Conservation (phyloP, 345 rosid genomes). For the Gossypium australe region DNA sequence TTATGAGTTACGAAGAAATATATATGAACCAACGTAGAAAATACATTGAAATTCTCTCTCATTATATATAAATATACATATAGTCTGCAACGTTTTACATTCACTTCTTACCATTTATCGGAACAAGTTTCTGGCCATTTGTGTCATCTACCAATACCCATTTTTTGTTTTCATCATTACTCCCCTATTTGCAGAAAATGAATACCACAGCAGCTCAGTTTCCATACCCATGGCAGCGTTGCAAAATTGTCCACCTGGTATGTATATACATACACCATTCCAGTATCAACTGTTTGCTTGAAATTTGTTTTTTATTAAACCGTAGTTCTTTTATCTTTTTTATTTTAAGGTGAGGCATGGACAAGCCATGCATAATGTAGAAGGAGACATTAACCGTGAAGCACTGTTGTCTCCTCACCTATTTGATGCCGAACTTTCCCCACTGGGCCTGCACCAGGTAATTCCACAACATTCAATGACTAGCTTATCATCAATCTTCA, state of each 20-base stretch:
- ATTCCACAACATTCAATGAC: not conserved
- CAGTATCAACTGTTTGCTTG: too few species aligned
- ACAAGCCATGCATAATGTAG: conserved; percentile 60
- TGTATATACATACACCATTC: not conserved
- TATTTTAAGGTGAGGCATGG: conserved; percentile 61
- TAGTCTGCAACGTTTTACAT: not conserved
- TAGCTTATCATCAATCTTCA: not conserved
- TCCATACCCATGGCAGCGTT: conserved; percentile 37
- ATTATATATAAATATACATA: not conserved
- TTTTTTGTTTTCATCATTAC: too few species aligned
- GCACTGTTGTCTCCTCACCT: conserved; percentile 43
- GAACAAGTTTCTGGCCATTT: not conserved
- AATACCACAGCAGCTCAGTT: conserved; percentile 22
- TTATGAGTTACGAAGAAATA: not conserved
- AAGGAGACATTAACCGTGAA: conserved; percentile 36
- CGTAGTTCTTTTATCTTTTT: not conserved
- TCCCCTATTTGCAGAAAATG: conserved; percentile 21
- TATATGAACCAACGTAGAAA: not conserved
- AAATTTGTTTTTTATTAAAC: not conserved
- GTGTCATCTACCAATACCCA: too few species aligned
- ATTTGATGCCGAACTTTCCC: conserved; percentile 56
- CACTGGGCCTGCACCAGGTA: conserved; percentile 56
- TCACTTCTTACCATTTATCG: not conserved
- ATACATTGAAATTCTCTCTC: not conserved
- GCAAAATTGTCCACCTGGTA: conserved; percentile 59